A percentile compares a stretch with the other conserved stretches of the same genome.
phyloP scores from a whole-genome alignment of 2,329 filamentous ascomycete genomes.

The Davidsoniella australis region DNA sequence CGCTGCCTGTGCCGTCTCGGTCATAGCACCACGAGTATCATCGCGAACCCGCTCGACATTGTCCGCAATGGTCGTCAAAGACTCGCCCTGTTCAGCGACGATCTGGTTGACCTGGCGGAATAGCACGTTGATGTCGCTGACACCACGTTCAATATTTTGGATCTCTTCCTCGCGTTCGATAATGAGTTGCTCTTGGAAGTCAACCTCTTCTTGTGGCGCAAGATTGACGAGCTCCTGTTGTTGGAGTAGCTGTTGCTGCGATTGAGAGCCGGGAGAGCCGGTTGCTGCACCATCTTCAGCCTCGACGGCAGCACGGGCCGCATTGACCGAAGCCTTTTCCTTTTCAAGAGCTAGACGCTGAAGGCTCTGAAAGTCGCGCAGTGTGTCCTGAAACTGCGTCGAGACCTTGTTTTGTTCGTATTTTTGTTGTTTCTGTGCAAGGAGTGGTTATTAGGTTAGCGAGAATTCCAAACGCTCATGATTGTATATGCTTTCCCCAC shows the following conservation, averaged over 20 bases:
- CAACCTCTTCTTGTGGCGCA: slow-evolving; percentile 83
- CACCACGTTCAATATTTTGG: slow-evolving; percentile 89
- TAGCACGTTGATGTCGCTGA: slow-evolving; percentile 87
- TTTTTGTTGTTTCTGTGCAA: slow-evolving; percentile 67
- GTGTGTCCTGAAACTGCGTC: slow-evolving; percentile 75
- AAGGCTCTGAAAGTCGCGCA: slow-evolving; percentile 83
- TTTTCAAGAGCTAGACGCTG: slow-evolving; percentile 84
- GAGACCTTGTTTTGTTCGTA: slow-evolving; percentile 93
- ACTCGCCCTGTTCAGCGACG: slow-evolving; percentile 81
- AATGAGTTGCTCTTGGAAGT: slow-evolving; percentile 92
- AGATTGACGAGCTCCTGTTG: slow-evolving; percentile 64
- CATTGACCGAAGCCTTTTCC: slow-evolving; percentile 69
- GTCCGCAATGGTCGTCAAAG: slow-evolving; percentile 70
- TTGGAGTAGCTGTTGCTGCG: slow-evolving; percentile 34
- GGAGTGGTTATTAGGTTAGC: not conserved
- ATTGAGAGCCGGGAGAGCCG: slow-evolving; percentile 12
- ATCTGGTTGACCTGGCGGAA: slow-evolving; percentile 98
- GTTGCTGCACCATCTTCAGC: slow-evolving; percentile 26
- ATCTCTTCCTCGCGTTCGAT: slow-evolving; percentile 95
- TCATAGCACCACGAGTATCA: slow-evolving; percentile 70
- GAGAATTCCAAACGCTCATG: not conserved
- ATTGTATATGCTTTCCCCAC: not conserved
- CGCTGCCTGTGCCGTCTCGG: slow-evolving; percentile 69
- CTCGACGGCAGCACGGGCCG: slow-evolving; percentile 66
- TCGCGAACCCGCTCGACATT: slow-evolving; percentile 73